Evolutionary conservation across 176 grass and related monocot species (phyloP).

Genomic region (Tuctoria greenei): DNA sequence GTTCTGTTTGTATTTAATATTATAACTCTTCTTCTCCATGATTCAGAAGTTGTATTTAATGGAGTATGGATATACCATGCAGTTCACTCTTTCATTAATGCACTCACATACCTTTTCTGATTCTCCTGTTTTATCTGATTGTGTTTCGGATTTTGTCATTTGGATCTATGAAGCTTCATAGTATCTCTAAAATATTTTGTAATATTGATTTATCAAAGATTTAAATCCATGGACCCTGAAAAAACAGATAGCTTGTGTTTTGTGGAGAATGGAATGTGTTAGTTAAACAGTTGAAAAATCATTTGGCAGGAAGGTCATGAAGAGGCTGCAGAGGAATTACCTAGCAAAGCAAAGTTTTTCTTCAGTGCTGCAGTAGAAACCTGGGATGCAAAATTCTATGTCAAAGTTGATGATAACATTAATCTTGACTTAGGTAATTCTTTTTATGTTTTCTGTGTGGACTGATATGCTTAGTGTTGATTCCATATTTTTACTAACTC

Average conservation of each 20-base stretch:
- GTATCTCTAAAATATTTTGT: neutral
- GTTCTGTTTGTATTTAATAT: slow-evolving; percentile 20
- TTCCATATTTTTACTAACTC: slow-evolving; percentile 3
- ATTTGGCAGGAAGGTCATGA: slow-evolving; percentile 83
- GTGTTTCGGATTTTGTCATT: neutral
- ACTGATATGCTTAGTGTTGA: neutral
- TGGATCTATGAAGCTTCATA: slow-evolving; percentile 12
- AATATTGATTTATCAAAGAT: neutral
- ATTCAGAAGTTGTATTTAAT: slow-evolving; percentile 6
- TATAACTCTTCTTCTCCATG: neutral
- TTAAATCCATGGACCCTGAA: slow-evolving; percentile 10
- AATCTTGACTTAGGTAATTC: slow-evolving; percentile 73
- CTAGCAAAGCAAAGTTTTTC: slow-evolving; percentile 94
- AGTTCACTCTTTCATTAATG: neutral
- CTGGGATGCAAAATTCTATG: slow-evolving; percentile 94
- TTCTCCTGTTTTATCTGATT: neutral
- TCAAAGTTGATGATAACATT: slow-evolving; percentile 96
- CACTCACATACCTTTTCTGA: neutral
- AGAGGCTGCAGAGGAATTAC: slow-evolving; percentile 88
- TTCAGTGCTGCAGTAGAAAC: slow-evolving; percentile 81
- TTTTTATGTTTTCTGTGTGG: neutral
- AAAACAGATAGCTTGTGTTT: neutral
- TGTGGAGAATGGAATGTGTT: neutral
- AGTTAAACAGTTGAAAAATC: slow-evolving; percentile 21
- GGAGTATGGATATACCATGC: neutral